A percentile compares a stretch with the other conserved stretches of the same genome.
phyloP scores from a whole-genome alignment of 2,329 filamentous ascomycete species.

The Sporothrix variecibatus region DNA sequence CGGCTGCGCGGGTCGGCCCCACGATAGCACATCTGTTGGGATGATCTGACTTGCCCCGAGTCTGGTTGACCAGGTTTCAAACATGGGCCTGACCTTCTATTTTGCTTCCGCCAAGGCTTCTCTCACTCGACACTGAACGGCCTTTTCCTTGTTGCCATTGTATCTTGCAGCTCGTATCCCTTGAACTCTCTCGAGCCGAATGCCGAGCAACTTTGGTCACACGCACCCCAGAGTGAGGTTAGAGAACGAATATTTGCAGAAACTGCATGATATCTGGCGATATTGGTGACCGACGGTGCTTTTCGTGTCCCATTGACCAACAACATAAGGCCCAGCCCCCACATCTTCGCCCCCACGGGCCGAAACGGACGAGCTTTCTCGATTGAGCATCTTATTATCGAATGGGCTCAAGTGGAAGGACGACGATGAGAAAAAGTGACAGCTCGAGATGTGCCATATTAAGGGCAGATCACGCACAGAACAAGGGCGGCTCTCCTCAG shows the following conservation, averaged over 20 bases:
- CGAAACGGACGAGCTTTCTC: not conserved
- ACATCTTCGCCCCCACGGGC: conserved; percentile 12
- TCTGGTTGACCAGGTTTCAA: conserved; percentile 14
- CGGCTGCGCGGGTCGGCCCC: not conserved
- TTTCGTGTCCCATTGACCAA: not conserved
- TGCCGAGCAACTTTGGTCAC: conserved; percentile 1
- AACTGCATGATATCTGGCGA: conserved; percentile 1
- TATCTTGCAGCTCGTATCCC: not conserved
- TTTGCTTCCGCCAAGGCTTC: not conserved
- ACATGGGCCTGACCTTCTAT: not conserved
- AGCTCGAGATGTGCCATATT: not conserved
- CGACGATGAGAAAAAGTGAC: not conserved
- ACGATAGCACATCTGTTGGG: not conserved
- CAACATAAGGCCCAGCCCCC: not conserved
- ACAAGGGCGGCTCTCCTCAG: not conserved
- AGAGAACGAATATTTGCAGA: not conserved
- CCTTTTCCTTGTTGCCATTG: not conserved
- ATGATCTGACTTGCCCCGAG: not conserved
- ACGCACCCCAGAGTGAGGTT: not conserved
- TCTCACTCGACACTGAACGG: not conserved
- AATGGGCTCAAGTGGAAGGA: not conserved
- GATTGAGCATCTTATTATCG: not conserved
- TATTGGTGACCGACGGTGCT: not conserved
- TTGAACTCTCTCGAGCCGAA: not conserved
- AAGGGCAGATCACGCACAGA: conserved; percentile 16